A percentile compares a stretch with the other conserved stretches of the same genome.
Evolutionary conservation across 768 basidiomycete genomes (phyloP).

Genomic region (Trametes cinnabarina): DNA sequence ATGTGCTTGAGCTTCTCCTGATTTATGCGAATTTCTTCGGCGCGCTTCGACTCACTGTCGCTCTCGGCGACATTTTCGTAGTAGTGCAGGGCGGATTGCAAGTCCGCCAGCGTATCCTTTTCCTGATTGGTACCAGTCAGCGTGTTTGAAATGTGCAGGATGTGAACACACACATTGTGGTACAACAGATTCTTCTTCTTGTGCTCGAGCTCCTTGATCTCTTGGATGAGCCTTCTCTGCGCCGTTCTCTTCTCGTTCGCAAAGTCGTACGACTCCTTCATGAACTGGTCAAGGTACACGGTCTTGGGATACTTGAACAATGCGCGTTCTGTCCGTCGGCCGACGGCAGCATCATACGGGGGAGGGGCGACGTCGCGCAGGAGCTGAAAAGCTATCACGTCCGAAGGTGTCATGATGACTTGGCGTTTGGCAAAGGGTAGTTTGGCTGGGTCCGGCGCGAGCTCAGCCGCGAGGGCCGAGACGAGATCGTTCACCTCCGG

Average conservation of each 20-base stretch:
- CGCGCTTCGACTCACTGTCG: conserved; percentile 47
- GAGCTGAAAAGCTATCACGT: conserved; percentile 60
- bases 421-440: conserved; percentile 41
- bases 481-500: conserved; percentile 54
- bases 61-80: conserved; percentile 64
- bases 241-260: conserved; percentile 36
- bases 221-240: conserved; percentile 41
- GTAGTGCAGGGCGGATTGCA: conserved; percentile 64
- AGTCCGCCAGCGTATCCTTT: conserved; percentile 59
- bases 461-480: conserved; percentile 46
- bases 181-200: conserved; percentile 48
- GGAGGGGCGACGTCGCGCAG: conserved; percentile 28
- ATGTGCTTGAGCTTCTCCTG: conserved; percentile 51
- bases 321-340: conserved; percentile 28
- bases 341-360: conserved; percentile 18
- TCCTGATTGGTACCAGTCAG: conserved; percentile 39
- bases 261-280: conserved; percentile 53
- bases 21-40: conserved; percentile 41
- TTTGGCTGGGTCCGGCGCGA: conserved; percentile 32
- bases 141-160: not conserved
- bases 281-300: conserved; percentile 72
- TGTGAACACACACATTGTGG: conserved; percentile 49
- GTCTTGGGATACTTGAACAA: conserved; percentile 59
- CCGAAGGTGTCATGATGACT: conserved; percentile 61
- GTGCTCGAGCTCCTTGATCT: conserved; percentile 46